phyloP scores from a whole-genome alignment of 1,284 basidiomycete genomes.

The Macrocybe sp. region DNA sequence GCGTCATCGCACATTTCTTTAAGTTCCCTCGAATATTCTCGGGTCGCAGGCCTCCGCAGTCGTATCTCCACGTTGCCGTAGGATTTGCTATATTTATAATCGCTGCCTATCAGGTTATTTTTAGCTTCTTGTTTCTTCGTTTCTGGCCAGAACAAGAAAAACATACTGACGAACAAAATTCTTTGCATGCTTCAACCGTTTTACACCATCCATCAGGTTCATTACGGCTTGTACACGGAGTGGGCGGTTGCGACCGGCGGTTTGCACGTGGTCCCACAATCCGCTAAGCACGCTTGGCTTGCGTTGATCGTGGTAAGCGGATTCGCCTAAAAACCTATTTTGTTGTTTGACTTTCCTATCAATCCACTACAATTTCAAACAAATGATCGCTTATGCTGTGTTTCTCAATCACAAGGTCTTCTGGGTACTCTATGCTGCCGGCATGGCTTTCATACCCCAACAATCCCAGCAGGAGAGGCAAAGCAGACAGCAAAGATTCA shows the following conservation, averaged over 20 bases:
- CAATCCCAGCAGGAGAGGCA: conserved; percentile 36
- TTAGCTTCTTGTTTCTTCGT: not conserved
- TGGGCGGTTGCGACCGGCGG: conserved; percentile 34
- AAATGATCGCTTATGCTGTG: too few relatives aligned
- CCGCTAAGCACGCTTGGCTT: conserved; percentile 43
- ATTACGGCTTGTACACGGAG: conserved; percentile 43
- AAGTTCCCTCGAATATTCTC: conserved; percentile 34
- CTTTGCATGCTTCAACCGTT: not conserved
- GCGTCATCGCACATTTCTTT: conserved; percentile 46
- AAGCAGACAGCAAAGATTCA: too few relatives aligned
- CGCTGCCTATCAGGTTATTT: conserved; percentile 40
- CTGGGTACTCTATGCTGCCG: conserved; percentile 40
- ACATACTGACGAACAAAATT: too few relatives aligned
- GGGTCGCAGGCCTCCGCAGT: conserved; percentile 41
- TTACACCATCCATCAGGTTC: conserved; percentile 28
- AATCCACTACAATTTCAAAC: too few relatives aligned
- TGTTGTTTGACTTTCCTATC: not conserved
- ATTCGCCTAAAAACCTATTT: not conserved
- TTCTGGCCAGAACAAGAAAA: too few relatives aligned
- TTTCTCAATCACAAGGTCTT: conserved; percentile 37
- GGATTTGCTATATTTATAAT: conserved; percentile 42
- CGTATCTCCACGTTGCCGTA: conserved; percentile 41
- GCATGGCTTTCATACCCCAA: conserved; percentile 37
- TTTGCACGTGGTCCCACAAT: conserved; percentile 31
- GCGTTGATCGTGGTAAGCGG: conserved; percentile 41